Percentiles rank a stretch among this genome's conserved stretches.
phyloP scores from a whole-genome alignment of 225 moss, liverwort and hornwort species.

The Physcomitrellopsis africana region DNA sequence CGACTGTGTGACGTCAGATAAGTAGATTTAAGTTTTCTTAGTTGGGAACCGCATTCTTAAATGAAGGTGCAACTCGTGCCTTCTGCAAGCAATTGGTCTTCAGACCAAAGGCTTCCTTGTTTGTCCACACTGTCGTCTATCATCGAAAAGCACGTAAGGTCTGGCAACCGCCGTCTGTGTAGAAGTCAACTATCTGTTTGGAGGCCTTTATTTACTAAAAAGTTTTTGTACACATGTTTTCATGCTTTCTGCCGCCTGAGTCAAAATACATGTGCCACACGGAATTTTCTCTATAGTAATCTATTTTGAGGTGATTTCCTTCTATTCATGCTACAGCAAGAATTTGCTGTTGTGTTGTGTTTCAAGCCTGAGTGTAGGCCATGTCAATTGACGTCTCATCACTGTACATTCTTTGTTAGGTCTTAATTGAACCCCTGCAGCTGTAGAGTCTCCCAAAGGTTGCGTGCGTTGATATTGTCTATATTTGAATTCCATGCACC shows the following conservation, averaged over 20 bases:
- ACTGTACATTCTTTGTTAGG: too few relatives aligned
- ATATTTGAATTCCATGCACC: neutral
- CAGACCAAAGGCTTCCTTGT: neutral
- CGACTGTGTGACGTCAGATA: neutral
- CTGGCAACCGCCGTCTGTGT: neutral
- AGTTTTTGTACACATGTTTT: neutral
- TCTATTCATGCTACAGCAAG: neutral
- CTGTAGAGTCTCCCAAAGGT: neutral
- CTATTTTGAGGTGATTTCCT: neutral
- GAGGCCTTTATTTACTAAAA: neutral
- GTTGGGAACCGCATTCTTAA: neutral
- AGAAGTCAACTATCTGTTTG: neutral
- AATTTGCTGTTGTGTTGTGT: neutral
- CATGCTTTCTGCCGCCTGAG: too few relatives aligned
- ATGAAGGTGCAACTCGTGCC: slow-evolving; percentile 18
- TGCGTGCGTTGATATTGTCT: slow-evolving; percentile 7
- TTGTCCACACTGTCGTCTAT: neutral
- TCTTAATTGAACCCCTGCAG: too few relatives aligned
- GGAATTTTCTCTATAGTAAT: neutral
- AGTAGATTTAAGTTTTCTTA: neutral
- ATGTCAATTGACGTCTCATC: too few relatives aligned
- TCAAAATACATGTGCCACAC: neutral
- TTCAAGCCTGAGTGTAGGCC: too few relatives aligned
- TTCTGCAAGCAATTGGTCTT: slow-evolving; percentile 3
- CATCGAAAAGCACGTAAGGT: neutral